Evolutionary conservation across 1,284 basidiomycete species (phyloP), one percentile per base, ranked within the genome.

Genomic region (Cryptococcus sp.): DNA sequence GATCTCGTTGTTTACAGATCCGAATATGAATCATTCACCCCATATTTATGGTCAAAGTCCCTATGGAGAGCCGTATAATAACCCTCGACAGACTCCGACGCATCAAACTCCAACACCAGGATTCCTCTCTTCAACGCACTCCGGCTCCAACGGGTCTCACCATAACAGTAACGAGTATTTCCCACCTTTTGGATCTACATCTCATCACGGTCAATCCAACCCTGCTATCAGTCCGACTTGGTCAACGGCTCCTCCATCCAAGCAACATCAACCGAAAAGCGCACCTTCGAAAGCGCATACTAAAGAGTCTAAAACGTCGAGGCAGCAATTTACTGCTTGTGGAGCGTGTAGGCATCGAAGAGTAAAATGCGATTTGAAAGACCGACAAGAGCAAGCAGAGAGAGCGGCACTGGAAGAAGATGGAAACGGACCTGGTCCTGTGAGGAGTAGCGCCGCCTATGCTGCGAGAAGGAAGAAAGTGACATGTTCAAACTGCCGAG

Each of bases 281-380:
- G 10, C 38, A 10, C 10, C 10, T 10, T 41, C 38, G 10, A 10
- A n/a, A 10, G 49, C 33, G 4, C 11, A 23, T 32, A n/a, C 35
- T 23, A 34, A 23, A 46, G 57, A 53, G 7, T 52, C 64, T 3
- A 70, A 70, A 51, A 70, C 86, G 10, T 82, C 84, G 3, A 79
- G 88, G 49, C 86, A 88, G 65, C 89, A 90, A 66, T 90, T 89
- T 76, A 86, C 87, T 37, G 90, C 90, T 3, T 93, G 90, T 70
- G 90, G 89, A 50, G 89, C 90, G 38, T 94, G 90, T 76, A 85
- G 90, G 52, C 89, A 89, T 83, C 79, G 90, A 67, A 83, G 90
- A 35, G 75, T 77, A 42, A 76, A 74, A 53, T 77, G 73, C 51
- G 73, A 73, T 58, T 56, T 76, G 46, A 73, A 74, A 32, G 70